A percentile compares a stretch with the other conserved stretches of the same genome.
phyloP scores from a whole-genome alignment of 2,329 filamentous ascomycete genomes.

The Pseudovirgaria hyperparasitica region DNA sequence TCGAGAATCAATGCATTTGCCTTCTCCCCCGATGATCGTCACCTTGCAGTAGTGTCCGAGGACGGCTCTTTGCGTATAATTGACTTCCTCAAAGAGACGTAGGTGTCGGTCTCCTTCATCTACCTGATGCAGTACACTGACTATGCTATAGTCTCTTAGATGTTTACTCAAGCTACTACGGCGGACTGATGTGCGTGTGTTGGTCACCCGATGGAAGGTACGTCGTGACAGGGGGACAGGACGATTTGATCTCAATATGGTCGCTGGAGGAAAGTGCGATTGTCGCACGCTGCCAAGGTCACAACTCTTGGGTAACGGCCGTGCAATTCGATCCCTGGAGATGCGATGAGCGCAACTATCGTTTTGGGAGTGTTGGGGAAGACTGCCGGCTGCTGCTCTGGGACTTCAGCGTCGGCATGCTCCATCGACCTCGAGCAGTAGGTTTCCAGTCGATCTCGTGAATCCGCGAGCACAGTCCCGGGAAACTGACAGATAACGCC shows the following conservation, averaged over 20 bases:
- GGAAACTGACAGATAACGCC: too few relatives aligned
- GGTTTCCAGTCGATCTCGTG: conserved; percentile 26
- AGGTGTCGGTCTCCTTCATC: conserved; percentile 19
- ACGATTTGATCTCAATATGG: conserved; percentile 95
- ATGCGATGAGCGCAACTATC: conserved; percentile 88
- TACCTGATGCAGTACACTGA: conserved; percentile 5
- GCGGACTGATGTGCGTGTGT: conserved; percentile 81
- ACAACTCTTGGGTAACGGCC: conserved; percentile 88
- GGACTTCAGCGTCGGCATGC: conserved; percentile 97
- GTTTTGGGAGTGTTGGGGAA: conserved; percentile 91
- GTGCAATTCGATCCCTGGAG: conserved; percentile 96
- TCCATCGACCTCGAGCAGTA: conserved; percentile 78
- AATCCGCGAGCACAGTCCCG: too few relatives aligned
- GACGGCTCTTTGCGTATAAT: conserved; percentile 83
- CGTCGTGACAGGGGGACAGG: conserved; percentile 86
- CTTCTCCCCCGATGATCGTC: conserved; percentile 79
- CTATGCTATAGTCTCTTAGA: conserved; percentile 54
- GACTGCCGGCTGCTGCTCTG: conserved; percentile 83
- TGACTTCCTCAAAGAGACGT: conserved; percentile 86
- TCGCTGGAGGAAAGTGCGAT: conserved; percentile 71
- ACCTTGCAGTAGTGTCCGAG: conserved; percentile 82
- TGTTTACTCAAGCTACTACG: conserved; percentile 84
- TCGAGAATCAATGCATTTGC: conserved; percentile 83
- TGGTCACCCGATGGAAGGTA: conserved; percentile 98
- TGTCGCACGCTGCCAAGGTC: conserved; percentile 84